Evolutionary conservation across 345 rosid genomes (phyloP).

Genomic region (Brassica nigra): DNA sequence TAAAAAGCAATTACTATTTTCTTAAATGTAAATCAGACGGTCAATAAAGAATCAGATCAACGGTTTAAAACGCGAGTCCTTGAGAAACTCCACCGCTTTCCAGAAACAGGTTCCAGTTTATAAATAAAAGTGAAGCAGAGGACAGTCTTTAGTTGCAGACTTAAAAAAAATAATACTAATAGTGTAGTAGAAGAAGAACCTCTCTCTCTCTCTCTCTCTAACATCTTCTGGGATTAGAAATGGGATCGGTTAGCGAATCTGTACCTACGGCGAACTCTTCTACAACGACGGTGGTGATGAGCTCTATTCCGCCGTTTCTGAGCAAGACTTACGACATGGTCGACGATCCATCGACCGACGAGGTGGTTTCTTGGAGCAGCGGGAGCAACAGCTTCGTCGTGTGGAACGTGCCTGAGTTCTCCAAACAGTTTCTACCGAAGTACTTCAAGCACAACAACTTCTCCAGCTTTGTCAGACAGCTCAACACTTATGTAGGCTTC

Average conservation of each 20-base stretch:
- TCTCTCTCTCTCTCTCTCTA: not conserved
- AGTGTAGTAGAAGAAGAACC: not conserved
- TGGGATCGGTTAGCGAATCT: slow-evolving; percentile 45
- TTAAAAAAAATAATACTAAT: not conserved
- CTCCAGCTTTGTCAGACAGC: slow-evolving; percentile 66
- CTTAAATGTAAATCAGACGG: not conserved
- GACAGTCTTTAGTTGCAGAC: not conserved
- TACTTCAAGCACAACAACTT: slow-evolving; percentile 67
- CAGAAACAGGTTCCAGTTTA: not conserved
- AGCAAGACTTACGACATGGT: slow-evolving; percentile 64
- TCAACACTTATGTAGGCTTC: slow-evolving; percentile 57
- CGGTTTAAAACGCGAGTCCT: slow-evolving; percentile 3
- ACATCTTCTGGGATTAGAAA: not conserved
- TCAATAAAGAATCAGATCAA: not conserved
- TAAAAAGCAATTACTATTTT: not conserved
- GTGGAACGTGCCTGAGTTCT: slow-evolving; percentile 59
- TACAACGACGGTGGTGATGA: slow-evolving; percentile 7
- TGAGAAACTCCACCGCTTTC: slow-evolving; percentile 36
- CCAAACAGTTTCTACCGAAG: slow-evolving; percentile 55
- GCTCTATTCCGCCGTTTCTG: slow-evolving; percentile 59
- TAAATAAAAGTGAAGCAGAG: slow-evolving; percentile 28
- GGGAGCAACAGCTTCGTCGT: slow-evolving; percentile 58
- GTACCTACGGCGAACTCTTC: slow-evolving; percentile 19
- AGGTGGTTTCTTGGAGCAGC: slow-evolving; percentile 58
- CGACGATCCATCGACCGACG: slow-evolving; percentile 53